Evolutionary conservation across 306 rosid genomes (phyloP).

Genomic region (Medicago lupulina): DNA sequence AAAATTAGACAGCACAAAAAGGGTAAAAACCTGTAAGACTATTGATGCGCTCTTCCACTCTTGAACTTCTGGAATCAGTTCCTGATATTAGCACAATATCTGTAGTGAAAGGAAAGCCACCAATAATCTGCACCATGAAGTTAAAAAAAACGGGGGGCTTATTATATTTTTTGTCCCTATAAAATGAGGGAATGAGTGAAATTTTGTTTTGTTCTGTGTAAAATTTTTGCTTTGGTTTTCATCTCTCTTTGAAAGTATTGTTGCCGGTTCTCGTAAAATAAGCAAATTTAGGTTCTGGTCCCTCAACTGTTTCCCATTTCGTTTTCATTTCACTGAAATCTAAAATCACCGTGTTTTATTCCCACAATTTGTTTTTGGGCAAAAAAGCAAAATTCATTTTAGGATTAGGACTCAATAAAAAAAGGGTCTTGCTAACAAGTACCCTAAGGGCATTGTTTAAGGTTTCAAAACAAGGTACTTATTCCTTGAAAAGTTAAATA

Average conservation of each 20-base stretch:
- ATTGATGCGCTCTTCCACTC: conserved; percentile 68
- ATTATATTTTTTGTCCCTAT: not conserved
- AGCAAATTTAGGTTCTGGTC: not conserved
- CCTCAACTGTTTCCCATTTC: not conserved
- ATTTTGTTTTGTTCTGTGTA: not conserved
- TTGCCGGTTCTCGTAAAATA: not conserved
- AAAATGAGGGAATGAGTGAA: conserved; percentile 8
- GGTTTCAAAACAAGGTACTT: no score
- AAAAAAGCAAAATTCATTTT: not conserved
- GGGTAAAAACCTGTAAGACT: conserved; percentile 75
- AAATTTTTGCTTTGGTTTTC: not conserved
- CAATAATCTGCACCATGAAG: conserved; percentile 65
- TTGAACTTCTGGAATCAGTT: conserved; percentile 60
- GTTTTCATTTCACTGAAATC: not conserved
- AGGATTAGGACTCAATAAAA: not conserved
- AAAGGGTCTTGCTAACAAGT: no score
- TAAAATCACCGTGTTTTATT: not conserved
- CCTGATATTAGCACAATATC: conserved; percentile 82
- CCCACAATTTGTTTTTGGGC: not conserved
- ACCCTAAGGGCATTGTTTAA: no score
- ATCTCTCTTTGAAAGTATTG: conserved; percentile 1
- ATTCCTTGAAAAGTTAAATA: no score
- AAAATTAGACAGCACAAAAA: conserved; percentile 10
- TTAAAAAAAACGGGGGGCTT: not conserved
- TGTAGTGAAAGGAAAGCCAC: conserved; percentile 74